phyloP scores from a whole-genome alignment of 2,329 filamentous ascomycete species.

The Lasiodiplodia citricola region DNA sequence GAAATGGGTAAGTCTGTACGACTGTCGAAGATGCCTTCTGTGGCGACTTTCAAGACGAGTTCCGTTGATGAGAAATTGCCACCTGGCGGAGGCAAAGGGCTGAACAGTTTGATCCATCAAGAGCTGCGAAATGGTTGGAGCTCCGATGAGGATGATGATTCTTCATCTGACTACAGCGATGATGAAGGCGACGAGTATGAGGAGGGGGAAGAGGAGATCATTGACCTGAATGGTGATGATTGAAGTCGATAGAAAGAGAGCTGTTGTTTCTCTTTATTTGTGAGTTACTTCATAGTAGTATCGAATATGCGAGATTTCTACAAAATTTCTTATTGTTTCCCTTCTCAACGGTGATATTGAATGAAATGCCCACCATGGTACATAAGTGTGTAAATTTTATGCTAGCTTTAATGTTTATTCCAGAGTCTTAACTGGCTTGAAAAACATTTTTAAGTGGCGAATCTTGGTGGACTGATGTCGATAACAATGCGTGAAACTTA shows the following conservation, averaged over 20 bases:
- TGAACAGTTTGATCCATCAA: background rate
- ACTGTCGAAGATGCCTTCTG: background rate
- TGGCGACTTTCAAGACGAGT: background rate
- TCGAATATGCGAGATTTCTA: too few relatives aligned
- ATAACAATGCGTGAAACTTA: too few relatives aligned
- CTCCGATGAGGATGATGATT: slow-evolving; percentile 32
- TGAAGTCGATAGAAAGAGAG: background rate
- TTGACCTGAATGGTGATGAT: background rate
- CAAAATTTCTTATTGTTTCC: too few relatives aligned
- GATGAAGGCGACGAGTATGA: background rate
- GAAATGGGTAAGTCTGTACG: background rate
- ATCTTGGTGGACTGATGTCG: too few relatives aligned
- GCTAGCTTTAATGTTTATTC: too few relatives aligned
- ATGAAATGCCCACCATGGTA: too few relatives aligned
- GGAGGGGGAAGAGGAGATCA: background rate
- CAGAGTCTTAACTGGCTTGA: too few relatives aligned
- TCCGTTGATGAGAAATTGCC: background rate
- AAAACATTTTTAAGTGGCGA: too few relatives aligned
- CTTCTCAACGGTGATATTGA: too few relatives aligned
- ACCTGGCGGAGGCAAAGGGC: background rate
- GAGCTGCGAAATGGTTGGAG: slow-evolving; percentile 31
- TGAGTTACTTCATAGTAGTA: too few relatives aligned
- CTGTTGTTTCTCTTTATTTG: too few relatives aligned
- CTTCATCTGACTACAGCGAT: slow-evolving; percentile 21
- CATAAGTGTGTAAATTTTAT: too few relatives aligned